Conservation (phyloP, 768 basidiomycete species). For the Amanita thiersii region DNA sequence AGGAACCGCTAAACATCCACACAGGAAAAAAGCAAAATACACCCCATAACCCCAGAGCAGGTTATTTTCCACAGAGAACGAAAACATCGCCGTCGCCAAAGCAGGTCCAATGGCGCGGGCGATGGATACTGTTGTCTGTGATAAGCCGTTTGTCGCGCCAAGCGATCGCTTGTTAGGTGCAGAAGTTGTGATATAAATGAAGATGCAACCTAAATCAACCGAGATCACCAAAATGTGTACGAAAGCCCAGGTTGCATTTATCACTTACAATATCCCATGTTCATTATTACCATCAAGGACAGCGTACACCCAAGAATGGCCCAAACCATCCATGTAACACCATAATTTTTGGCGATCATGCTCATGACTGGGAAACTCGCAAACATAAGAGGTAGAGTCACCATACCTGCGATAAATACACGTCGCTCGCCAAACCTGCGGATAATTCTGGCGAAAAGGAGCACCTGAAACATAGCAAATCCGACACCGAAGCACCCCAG, state of each 20-base stretch:
- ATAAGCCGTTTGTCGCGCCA: constrained; percentile 61
- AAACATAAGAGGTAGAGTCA: constrained; percentile 41
- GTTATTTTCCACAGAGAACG: neutral
- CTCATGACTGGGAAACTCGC: constrained; percentile 47
- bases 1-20: neutral
- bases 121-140: constrained; percentile 22
- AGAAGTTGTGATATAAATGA: constrained; percentile 60
- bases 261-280: constrained; percentile 47
- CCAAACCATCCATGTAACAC: constrained; percentile 44
- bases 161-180: constrained; percentile 59
- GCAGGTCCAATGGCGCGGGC: neutral
- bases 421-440: constrained; percentile 54
- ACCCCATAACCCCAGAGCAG: neutral
- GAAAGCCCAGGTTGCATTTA: neutral
- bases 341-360: constrained; percentile 45
- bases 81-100: neutral
- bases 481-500: constrained; percentile 51
- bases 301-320: constrained; percentile 38
- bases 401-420: constrained; percentile 41
- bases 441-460: constrained; percentile 57
- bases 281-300: constrained; percentile 31
- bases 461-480: constrained; percentile 57
- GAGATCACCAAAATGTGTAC: neutral
- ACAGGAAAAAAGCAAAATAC: neutral
- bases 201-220: constrained; percentile 51